Evolutionary conservation across 2,329 filamentous ascomycete species (phyloP), one percentile per base, ranked within the genome.

Genomic region (Botrytis paeoniae): DNA sequence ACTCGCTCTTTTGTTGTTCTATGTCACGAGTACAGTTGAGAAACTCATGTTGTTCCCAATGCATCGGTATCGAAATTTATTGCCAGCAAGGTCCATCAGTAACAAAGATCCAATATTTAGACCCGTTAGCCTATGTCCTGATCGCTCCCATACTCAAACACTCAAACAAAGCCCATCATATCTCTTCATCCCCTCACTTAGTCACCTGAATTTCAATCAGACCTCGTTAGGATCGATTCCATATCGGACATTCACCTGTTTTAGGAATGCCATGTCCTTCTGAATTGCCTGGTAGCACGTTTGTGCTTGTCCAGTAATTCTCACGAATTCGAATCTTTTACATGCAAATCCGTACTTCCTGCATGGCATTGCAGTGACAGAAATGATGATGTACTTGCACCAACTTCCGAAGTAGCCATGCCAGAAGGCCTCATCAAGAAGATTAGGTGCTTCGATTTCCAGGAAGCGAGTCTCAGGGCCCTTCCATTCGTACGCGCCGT

Each of bases 391-490:
- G 7, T 69, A 35, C 18, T 57, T 69, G 43, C 70, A 72, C 70
- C 70, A 72, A 9, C 14, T 57, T 7, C 12, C 29, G 57, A 72
- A 72, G 3, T 68, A 57, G 1, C n/a, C 29, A 9, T 61, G 39
- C 70, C 70, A 72, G n/a, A 68, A 72, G 4, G 32, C 5, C 3
- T 66, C n/a, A 14, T 69, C 51, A 16, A 68, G 54, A 4, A 37
- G 7, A 2, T 1, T 25, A 18, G 70, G 70, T 0, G 70, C 48
- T 20, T 72, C 62, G 12, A 72, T 72, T 7, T 72, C 62, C 10
- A 72, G 25, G n/a, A 64, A 72, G 20, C 70, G 63, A 8, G 70
- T 72, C 20, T 72, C 62, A 1, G 45, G 45, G 2, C 70, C 70
- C 32, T 22, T 35, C 70, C 70, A 72, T 4, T 68, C 70, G 25